These are phyloP conservation scores for Onygena corvina DNA, from an alignment of 2,329 filamentous ascomycete species.

Conservation along the genomic window DNA sequence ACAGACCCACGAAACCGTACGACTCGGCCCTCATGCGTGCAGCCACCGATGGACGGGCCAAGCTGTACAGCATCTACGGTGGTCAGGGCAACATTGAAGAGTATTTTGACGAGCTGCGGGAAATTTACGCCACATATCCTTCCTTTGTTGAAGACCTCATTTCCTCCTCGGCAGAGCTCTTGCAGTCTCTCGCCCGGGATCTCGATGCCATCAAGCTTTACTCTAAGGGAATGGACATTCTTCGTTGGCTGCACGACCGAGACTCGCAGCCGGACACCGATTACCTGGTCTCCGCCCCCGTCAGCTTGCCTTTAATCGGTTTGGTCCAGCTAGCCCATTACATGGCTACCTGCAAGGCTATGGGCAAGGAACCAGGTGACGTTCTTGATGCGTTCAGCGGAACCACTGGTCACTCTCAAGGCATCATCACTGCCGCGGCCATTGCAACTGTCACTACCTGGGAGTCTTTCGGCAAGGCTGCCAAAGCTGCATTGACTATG, in stretches of 20 bases:
- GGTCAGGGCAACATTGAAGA: slow-evolving; percentile 99
- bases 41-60: slow-evolving; percentile 68
- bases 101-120: slow-evolving; percentile 94
- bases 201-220: slow-evolving; percentile 88
- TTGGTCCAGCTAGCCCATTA: slow-evolving; percentile 94
- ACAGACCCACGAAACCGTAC: slow-evolving; percentile 78
- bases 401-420: slow-evolving; percentile 91
- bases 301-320: slow-evolving; percentile 92
- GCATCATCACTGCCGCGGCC: slow-evolving; percentile 82
- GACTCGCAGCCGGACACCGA: slow-evolving; percentile 87
- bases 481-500: slow-evolving; percentile 71
- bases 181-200: slow-evolving; percentile 74
- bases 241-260: slow-evolving; percentile 80
- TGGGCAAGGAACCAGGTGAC: slow-evolving; percentile 80
- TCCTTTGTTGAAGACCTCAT: slow-evolving; percentile 83
- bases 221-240: slow-evolving; percentile 88
- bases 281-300: slow-evolving; percentile 85
- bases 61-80: slow-evolving; percentile 87
- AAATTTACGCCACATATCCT: slow-evolving; percentile 82
- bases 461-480: slow-evolving; percentile 76
- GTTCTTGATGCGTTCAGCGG: slow-evolving; percentile 74
- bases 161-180: slow-evolving; percentile 64
- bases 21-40: slow-evolving; percentile 87
- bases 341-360: slow-evolving; percentile 79
- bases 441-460: slow-evolving; percentile 84